A percentile compares a stretch with the other conserved stretches of the same genome.
Conservation (phyloP, 441 rosid genomes). For the Adansonia rubrostipa region DNA sequence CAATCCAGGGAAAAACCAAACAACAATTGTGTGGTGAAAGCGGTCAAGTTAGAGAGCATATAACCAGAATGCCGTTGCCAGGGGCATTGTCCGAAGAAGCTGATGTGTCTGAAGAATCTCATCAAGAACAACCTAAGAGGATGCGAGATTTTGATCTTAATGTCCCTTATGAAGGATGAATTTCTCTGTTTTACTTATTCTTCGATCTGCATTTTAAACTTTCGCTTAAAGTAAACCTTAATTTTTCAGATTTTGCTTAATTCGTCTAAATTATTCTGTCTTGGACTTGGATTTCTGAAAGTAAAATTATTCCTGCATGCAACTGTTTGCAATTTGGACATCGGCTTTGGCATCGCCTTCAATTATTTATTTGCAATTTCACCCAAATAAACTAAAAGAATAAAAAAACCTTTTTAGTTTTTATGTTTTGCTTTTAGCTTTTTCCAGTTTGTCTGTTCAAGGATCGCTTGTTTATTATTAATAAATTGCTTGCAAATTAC, state of each 20-base stretch:
- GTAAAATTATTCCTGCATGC: too few relatives aligned
- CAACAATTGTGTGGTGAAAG: not conserved
- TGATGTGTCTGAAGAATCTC: not conserved
- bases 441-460: too few relatives aligned
- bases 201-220: not conserved
- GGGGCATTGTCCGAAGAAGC: not conserved
- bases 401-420: too few relatives aligned
- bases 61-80: not conserved
- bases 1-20: not conserved
- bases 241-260: not conserved
- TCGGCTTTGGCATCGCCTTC: too few relatives aligned
- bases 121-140: not conserved
- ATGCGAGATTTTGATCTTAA: slow-evolving; percentile 14
- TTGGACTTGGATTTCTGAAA: not conserved
- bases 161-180: not conserved
- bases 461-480: too few relatives aligned
- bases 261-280: not conserved
- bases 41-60: not conserved
- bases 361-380: too few relatives aligned
- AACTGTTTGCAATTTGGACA: too few relatives aligned
- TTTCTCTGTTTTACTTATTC: not conserved
- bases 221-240: not conserved
- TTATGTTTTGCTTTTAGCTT: too few relatives aligned
- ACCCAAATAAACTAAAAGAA: too few relatives aligned
- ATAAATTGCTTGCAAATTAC: too few relatives aligned